A percentile compares a stretch with the other conserved stretches of the same genome.
Evolutionary conservation across 1,284 basidiomycete species (phyloP).

Genomic region (Lentinula novae-zelandiae): DNA sequence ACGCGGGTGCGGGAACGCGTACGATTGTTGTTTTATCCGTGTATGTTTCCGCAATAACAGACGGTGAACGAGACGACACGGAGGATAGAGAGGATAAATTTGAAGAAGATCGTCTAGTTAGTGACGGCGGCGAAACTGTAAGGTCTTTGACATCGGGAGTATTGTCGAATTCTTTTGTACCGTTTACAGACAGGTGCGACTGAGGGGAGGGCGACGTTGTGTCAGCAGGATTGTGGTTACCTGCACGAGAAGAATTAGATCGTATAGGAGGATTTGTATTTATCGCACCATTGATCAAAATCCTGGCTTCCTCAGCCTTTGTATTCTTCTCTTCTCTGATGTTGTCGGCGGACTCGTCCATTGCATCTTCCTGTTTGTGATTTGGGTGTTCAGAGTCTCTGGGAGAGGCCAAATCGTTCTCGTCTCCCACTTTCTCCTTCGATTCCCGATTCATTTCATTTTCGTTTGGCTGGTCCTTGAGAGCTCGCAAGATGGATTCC

Average conservation of each 20-base stretch:
- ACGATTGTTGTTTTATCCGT: not conserved
- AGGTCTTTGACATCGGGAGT: not conserved
- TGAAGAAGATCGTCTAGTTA: not conserved
- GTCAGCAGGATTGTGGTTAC: not conserved
- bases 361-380: not conserved
- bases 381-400: not conserved
- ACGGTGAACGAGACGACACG: not conserved
- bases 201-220: not conserved
- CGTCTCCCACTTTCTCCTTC: not conserved
- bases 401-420: not conserved
- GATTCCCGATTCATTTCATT: not conserved
- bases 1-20: not conserved
- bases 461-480: constrained; percentile 28
- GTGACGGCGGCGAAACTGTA: not conserved
- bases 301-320: not conserved
- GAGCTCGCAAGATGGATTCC: constrained; percentile 36
- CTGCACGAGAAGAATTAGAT: not conserved
- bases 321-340: not conserved
- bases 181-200: not conserved
- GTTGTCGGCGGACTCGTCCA: not conserved
- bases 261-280: not conserved
- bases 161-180: not conserved
- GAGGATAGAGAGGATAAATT: not conserved
- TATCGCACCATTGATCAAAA: no score
- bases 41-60: not conserved